Evolutionary conservation across 352 stramenopile genomes (phyloP).

Genomic region (Phytophthora pluvialis): DNA sequence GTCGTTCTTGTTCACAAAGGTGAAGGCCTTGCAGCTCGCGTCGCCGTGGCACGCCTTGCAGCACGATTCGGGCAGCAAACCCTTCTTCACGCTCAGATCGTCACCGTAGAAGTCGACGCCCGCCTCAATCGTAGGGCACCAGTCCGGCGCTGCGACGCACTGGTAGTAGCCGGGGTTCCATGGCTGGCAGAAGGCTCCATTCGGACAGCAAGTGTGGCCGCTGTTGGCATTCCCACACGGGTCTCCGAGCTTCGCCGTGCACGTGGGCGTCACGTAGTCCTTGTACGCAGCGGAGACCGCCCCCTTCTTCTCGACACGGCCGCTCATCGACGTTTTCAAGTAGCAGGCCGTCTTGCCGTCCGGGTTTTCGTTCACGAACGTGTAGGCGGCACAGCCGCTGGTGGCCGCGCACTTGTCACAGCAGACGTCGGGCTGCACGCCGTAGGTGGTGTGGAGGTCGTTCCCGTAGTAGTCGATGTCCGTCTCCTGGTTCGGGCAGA

Average conservation of each 20-base stretch:
- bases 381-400: slow-evolving; percentile 59
- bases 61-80: slow-evolving; percentile 49
- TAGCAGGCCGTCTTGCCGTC: slow-evolving; percentile 62
- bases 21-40: slow-evolving; percentile 50
- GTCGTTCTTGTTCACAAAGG: slow-evolving; percentile 66
- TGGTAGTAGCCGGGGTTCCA: slow-evolving; percentile 71
- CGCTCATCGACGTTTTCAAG: slow-evolving; percentile 44
- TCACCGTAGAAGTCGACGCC: slow-evolving; percentile 58
- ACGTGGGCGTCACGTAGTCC: slow-evolving; percentile 31
- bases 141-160: slow-evolving; percentile 45
- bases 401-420: slow-evolving; percentile 52
- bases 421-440: slow-evolving; percentile 42
- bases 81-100: slow-evolving; percentile 52
- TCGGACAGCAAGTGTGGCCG: slow-evolving; percentile 49
- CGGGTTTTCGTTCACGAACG: slow-evolving; percentile 62
- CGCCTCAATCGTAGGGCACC: slow-evolving; percentile 46
- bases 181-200: slow-evolving; percentile 57
- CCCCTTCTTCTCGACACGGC: slow-evolving; percentile 41
- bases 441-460: slow-evolving; percentile 53
- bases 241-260: slow-evolving; percentile 35
- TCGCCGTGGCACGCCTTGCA: slow-evolving; percentile 53
- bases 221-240: slow-evolving; percentile 43
- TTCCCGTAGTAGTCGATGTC: slow-evolving; percentile 62
- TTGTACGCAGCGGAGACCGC: slow-evolving; percentile 46
- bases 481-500: slow-evolving; percentile 49